Evolutionary conservation across 2,329 filamentous ascomycete genomes (phyloP).

Genomic region (Didymella glomerata): DNA sequence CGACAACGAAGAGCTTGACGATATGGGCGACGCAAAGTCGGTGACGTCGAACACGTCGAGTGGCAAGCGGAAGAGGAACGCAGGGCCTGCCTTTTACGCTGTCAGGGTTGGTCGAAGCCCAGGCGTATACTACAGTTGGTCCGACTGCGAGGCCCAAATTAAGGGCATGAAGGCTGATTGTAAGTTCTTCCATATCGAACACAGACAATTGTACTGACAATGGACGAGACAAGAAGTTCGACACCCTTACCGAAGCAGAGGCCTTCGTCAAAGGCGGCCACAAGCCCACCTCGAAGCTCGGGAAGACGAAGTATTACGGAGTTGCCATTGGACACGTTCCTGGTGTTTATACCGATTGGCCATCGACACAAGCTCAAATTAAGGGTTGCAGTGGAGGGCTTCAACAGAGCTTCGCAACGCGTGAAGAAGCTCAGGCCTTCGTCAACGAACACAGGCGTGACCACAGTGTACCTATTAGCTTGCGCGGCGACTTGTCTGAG

Average conservation of each 20-base stretch:
- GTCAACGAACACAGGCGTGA: constrained; percentile 58
- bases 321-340: constrained; percentile 66
- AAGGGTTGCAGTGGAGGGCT: constrained; percentile 73
- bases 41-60: constrained; percentile 46
- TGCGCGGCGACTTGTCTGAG: constrained; percentile 41
- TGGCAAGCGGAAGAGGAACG: constrained; percentile 63
- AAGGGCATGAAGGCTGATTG: constrained; percentile 62
- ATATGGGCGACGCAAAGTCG: constrained; percentile 32
- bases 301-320: constrained; percentile 65
- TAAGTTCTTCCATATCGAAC: constrained; percentile 28
- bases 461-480: constrained; percentile 34
- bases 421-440: constrained; percentile 78
- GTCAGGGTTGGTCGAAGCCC: constrained; percentile 68
- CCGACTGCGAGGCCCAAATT: constrained; percentile 68
- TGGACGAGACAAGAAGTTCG: constrained; percentile 78
- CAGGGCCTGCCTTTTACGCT: constrained; percentile 67
- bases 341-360: constrained; percentile 73
- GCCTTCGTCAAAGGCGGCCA: constrained; percentile 73
- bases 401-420: constrained; percentile 59
- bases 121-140: constrained; percentile 70
- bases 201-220: constrained; percentile 5
- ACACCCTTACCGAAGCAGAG: constrained; percentile 76
- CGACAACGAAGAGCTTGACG: constrained; percentile 7
- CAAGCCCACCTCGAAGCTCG: constrained; percentile 48
- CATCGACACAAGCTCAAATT: constrained; percentile 75